phyloP scores from a whole-genome alignment of 1,284 basidiomycete species.

The Neonothopanus nambi region DNA sequence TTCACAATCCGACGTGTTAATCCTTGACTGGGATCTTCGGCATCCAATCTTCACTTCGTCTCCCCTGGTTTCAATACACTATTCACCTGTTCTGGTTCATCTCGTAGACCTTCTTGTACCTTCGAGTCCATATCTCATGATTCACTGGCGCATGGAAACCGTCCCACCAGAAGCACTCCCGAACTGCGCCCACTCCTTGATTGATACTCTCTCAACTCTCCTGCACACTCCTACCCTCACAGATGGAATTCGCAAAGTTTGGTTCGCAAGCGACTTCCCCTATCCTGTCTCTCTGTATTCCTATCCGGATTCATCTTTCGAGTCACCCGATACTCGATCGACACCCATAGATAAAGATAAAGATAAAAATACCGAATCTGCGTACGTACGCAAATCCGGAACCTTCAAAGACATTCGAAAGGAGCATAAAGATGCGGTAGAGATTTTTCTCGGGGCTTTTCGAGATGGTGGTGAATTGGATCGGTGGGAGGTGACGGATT shows the following conservation, averaged over 20 bases:
- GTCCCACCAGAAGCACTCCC: slow-evolving; percentile 37
- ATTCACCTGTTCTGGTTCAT: slow-evolving; percentile 38
- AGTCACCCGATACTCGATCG: slow-evolving; percentile 2
- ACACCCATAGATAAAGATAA: too few species aligned
- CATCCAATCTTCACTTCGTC: slow-evolving; percentile 35
- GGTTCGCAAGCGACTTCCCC: slow-evolving; percentile 51
- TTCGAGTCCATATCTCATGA: slow-evolving; percentile 37
- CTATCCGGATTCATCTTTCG: slow-evolving; percentile 2
- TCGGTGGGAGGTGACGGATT: slow-evolving; percentile 40
- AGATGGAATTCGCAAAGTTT: slow-evolving; percentile 34
- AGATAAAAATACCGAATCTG: not conserved
- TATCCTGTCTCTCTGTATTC: slow-evolving; percentile 24
- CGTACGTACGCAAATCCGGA: slow-evolving; percentile 33
- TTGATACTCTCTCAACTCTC: slow-evolving; percentile 38
- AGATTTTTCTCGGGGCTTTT: slow-evolving; percentile 42
- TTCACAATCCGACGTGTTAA: slow-evolving; percentile 34
- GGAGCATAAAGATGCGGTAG: slow-evolving; percentile 41
- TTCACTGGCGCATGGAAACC: slow-evolving; percentile 55
- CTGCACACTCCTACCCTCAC: slow-evolving; percentile 31
- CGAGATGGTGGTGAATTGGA: slow-evolving; percentile 37
- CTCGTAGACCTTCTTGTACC: slow-evolving; percentile 35
- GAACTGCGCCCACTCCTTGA: slow-evolving; percentile 45
- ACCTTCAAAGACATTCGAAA: slow-evolving; percentile 39
- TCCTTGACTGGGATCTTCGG: slow-evolving; percentile 48
- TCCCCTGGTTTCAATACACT: slow-evolving; percentile 25